These are phyloP conservation scores for Miscanthus sacchariflorus DNA, from an alignment of 202 grass and related monocot species.

Conservation along the genomic window DNA sequence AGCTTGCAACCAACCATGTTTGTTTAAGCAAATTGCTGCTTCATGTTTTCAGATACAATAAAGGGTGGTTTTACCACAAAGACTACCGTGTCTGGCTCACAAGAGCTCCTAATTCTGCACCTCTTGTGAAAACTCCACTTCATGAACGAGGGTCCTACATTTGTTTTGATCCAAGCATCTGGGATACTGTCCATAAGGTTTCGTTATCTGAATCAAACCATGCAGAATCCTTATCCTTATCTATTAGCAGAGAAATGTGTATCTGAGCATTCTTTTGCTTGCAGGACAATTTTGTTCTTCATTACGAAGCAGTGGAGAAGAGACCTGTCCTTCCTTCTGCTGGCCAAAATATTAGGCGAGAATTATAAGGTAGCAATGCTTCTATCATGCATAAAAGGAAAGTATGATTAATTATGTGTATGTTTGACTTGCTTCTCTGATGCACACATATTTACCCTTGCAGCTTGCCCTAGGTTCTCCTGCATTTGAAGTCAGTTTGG, in stretches of 20 bases:
- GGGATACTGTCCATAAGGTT: conserved; percentile 88
- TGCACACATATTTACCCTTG: conserved; percentile 14
- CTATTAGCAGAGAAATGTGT: conserved; percentile 7
- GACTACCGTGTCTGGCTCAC: conserved; percentile 78
- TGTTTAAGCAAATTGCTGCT: conserved; percentile 27
- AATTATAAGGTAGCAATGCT: conserved; percentile 51
- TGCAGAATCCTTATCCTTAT: conserved; percentile 24
- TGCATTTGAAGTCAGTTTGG: conserved; percentile 23
- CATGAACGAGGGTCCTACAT: conserved; percentile 86
- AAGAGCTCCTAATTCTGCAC: conserved; percentile 64
- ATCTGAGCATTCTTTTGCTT: conserved; percentile 34
- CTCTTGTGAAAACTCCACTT: conserved; percentile 62
- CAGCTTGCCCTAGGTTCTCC: conserved; percentile 36
- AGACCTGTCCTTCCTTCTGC: conserved; percentile 69
- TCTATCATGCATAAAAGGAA: neutral
- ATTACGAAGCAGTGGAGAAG: conserved; percentile 87
- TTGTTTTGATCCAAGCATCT: conserved; percentile 77
- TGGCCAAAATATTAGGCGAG: conserved; percentile 59
- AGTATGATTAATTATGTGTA: neutral
- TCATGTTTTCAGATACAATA: conserved; percentile 59
- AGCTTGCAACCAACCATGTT: neutral
- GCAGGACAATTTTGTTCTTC: conserved; percentile 88
- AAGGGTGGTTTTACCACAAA: conserved; percentile 94
- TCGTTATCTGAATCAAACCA: neutral
- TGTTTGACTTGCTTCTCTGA: conserved; percentile 27